phyloP scores from a whole-genome alignment of 306 rosid species.

The Castanospermum australe region DNA sequence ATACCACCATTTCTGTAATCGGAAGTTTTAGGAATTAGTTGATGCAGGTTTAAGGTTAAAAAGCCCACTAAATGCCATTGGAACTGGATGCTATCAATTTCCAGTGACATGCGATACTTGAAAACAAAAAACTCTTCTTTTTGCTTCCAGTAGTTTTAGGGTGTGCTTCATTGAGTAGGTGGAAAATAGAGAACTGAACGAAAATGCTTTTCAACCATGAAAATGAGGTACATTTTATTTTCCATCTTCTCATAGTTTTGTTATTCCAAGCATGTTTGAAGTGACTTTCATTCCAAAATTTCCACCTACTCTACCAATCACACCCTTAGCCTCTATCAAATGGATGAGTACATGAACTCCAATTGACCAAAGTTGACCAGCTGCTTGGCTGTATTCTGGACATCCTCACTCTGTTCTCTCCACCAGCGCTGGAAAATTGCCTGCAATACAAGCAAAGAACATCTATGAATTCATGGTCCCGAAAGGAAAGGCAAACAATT shows the following conservation, averaged over 20 bases:
- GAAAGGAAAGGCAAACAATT: background rate
- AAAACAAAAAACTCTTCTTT: background rate
- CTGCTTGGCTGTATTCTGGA: constrained; percentile 48
- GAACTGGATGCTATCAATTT: background rate
- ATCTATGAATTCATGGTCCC: background rate
- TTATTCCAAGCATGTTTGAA: background rate
- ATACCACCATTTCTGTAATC: constrained; percentile 81
- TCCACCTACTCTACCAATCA: no score
- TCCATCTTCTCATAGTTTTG: background rate
- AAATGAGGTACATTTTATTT: no score
- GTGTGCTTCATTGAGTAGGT: background rate
- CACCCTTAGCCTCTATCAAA: background rate
- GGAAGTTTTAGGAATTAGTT: background rate
- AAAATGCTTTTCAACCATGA: no score
- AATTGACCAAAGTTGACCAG: constrained; percentile 77
- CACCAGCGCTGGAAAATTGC: constrained; percentile 92
- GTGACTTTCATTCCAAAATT: no score
- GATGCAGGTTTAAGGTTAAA: background rate
- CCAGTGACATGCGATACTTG: background rate
- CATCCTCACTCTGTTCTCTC: constrained; percentile 58
- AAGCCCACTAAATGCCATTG: background rate
- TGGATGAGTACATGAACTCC: constrained; percentile 63
- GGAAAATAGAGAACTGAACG: background rate
- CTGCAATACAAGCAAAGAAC: constrained; percentile 33
- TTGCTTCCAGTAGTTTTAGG: background rate